phyloP scores from a whole-genome alignment of 1,284 basidiomycete genomes.

The Schizopora paradoxa region DNA sequence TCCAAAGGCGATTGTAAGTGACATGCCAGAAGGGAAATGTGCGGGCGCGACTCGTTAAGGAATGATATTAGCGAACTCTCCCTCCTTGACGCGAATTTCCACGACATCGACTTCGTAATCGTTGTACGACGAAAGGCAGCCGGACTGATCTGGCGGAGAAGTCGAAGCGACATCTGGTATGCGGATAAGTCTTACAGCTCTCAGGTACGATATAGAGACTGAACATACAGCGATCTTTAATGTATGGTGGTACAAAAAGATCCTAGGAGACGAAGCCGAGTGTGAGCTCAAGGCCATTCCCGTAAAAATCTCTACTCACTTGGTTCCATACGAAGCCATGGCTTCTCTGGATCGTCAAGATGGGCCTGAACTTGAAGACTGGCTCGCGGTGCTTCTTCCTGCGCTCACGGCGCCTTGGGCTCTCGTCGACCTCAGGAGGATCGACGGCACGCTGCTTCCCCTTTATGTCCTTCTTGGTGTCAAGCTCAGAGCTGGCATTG shows the following conservation, averaged over 20 bases:
- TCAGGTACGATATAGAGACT: slow-evolving; percentile 18
- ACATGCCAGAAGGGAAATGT: no score
- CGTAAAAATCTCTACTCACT: slow-evolving; percentile 36
- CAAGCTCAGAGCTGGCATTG: slow-evolving; percentile 28
- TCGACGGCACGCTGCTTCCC: slow-evolving; percentile 74
- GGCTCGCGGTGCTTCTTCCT: slow-evolving; percentile 54
- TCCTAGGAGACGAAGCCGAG: slow-evolving; percentile 41
- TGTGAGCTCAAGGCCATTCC: slow-evolving; percentile 7
- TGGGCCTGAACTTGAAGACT: slow-evolving; percentile 62
- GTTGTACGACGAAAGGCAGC: slow-evolving; percentile 53
- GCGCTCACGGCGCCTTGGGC: slow-evolving; percentile 38
- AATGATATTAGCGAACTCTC: slow-evolving; percentile 69
- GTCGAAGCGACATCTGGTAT: slow-evolving; percentile 70
- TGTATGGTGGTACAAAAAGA: slow-evolving; percentile 77
- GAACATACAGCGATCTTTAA: slow-evolving; percentile 78
- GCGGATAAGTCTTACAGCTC: slow-evolving; percentile 14
- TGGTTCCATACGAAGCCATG: slow-evolving; percentile 89
- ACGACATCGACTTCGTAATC: slow-evolving; percentile 80
- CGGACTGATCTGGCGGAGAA: slow-evolving; percentile 62
- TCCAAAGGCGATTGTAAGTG: no score
- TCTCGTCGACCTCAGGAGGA: slow-evolving; percentile 41
- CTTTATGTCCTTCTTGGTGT: slow-evolving; percentile 54
- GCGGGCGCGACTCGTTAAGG: slow-evolving; percentile 38
- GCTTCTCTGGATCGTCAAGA: slow-evolving; percentile 76
- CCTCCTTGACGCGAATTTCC: slow-evolving; percentile 74